phyloP scores from a whole-genome alignment of 805 yeast species.

The Sugiyamaella qingdaonensis region DNA sequence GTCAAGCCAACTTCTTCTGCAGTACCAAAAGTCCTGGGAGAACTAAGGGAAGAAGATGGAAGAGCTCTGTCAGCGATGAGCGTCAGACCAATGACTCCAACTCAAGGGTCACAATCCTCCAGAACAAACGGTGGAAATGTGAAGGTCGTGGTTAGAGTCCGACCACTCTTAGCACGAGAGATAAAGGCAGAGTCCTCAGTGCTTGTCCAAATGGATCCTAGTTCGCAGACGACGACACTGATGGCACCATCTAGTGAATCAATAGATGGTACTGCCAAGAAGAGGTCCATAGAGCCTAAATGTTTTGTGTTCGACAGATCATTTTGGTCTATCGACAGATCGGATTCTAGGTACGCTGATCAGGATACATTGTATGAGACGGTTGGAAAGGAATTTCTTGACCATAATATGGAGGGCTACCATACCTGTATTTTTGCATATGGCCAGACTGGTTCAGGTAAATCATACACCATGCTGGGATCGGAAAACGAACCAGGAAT shows the following conservation, averaged over 20 bases:
- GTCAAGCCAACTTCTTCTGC: background rate
- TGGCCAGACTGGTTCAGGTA: slow-evolving; percentile 84
- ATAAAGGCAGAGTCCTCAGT: slow-evolving; percentile 10
- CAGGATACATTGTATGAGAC: slow-evolving; percentile 50
- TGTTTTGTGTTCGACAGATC: slow-evolving; percentile 49
- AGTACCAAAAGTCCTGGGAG: background rate
- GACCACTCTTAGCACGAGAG: slow-evolving; percentile 34
- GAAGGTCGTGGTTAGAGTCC: slow-evolving; percentile 37
- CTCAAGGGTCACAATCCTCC: background rate
- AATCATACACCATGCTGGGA: slow-evolving; percentile 80
- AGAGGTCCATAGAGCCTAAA: slow-evolving; percentile 32
- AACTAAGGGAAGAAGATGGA: background rate
- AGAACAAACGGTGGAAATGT: slow-evolving; percentile 28
- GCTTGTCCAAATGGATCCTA: slow-evolving; percentile 19
- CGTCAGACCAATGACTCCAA: background rate
- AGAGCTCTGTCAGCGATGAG: background rate
- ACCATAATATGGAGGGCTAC: slow-evolving; percentile 63
- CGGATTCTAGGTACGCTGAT: slow-evolving; percentile 37
- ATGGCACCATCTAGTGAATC: slow-evolving; percentile 18
- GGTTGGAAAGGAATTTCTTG: slow-evolving; percentile 56
- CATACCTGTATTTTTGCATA: slow-evolving; percentile 73
- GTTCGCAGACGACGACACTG: slow-evolving; percentile 19
- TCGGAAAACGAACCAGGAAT: slow-evolving; percentile 50
- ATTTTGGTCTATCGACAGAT: slow-evolving; percentile 44
- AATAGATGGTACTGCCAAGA: slow-evolving; percentile 13